These are phyloP conservation scores for Phytophthora capsici DNA, from an alignment of 352 stramenopile genomes.

Conservation along the genomic window DNA sequence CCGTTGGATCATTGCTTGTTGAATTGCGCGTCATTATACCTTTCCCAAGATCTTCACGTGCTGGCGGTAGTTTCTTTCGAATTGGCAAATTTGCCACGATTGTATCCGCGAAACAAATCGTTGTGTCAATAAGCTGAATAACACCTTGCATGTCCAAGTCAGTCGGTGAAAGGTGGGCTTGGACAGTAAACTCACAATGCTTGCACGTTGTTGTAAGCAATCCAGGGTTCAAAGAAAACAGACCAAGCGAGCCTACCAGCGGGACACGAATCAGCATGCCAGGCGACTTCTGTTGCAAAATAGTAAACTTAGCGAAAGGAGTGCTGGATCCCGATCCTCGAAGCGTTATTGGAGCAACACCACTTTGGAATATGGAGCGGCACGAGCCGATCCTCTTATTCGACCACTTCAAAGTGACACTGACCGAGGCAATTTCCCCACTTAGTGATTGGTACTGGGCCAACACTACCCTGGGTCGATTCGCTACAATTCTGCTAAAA, in stretches of 20 bases:
- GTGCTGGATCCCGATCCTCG: not conserved
- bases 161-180: constrained; percentile 22
- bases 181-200: constrained; percentile 25
- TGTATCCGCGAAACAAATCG: constrained; percentile 18
- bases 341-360: constrained; percentile 23
- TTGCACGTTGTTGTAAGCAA: constrained; percentile 14
- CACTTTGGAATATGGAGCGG: constrained; percentile 38
- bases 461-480: constrained; percentile 26
- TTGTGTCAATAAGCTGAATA: constrained; percentile 10
- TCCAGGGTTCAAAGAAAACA: constrained; percentile 32
- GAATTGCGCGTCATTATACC: not conserved
- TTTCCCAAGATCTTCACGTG: not conserved
- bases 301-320: constrained; percentile 27
- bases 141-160: constrained; percentile 27
- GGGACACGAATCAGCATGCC: constrained; percentile 29
- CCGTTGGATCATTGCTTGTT: constrained; percentile 16
- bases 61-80: not conserved
- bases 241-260: constrained; percentile 20
- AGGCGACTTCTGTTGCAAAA: constrained; percentile 38
- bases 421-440: constrained; percentile 37
- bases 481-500: constrained; percentile 30
- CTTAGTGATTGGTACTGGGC: constrained; percentile 38
- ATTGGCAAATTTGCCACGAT: constrained; percentile 13
- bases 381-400: not conserved
- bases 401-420: constrained; percentile 22